Evolutionary conservation across 441 rosid species (phyloP).

Genomic region (Corymbia calophylla): DNA sequence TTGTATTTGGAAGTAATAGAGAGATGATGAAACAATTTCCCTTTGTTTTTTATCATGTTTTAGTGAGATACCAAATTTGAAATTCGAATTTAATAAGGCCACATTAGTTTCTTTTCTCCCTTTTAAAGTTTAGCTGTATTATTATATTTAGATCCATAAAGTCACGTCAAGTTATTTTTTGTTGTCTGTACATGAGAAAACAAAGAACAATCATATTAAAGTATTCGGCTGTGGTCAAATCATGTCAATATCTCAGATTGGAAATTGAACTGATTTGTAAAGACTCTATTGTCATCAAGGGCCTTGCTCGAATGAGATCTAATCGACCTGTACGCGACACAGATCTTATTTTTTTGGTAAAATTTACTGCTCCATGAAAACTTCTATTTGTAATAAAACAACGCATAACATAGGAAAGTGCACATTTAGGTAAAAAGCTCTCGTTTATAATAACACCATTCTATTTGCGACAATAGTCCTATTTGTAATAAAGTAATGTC

Average conservation of each 20-base stretch:
- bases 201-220: fast-evolving
- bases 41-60: not conserved
- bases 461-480: too few relatives aligned
- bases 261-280: not conserved
- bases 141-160: not conserved
- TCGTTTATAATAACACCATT: fast-evolving
- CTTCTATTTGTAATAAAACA: fast-evolving
- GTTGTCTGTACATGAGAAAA: not conserved
- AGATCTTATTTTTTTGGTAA: not conserved
- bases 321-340: fast-evolving
- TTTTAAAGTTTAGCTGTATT: not conserved
- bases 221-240: fast-evolving
- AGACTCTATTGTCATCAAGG: not conserved
- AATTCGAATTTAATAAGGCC: not conserved
- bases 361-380: not conserved
- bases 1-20: not conserved
- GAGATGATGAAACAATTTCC: not conserved
- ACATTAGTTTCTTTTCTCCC: not conserved
- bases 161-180: fast-evolving
- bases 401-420: not conserved
- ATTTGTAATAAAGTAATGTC: not conserved
- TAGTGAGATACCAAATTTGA: not conserved
- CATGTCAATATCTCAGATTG: fast-evolving
- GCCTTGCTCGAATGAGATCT: not conserved
- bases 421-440: not conserved